Evolutionary conservation across 495 filamentous ascomycete species (phyloP).

Genomic region (Halenospora varia): DNA sequence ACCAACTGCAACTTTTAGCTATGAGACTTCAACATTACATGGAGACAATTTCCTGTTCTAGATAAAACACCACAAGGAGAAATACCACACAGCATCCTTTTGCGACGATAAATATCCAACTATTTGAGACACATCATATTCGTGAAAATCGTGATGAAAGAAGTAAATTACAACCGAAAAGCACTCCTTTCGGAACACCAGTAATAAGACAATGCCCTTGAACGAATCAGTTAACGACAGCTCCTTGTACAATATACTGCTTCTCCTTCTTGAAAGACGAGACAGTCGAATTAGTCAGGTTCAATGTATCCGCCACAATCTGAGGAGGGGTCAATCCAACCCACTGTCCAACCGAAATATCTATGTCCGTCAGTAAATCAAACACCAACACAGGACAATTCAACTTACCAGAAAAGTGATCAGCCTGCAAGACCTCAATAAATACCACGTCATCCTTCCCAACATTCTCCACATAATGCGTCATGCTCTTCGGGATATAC

Average conservation of each 20-base stretch:
- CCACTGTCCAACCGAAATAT: constrained; percentile 63
- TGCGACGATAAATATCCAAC: too few species aligned
- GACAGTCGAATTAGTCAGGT: constrained; percentile 51
- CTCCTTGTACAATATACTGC: constrained; percentile 30
- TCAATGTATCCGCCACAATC: constrained; percentile 60
- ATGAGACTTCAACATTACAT: too few species aligned
- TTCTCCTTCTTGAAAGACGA: constrained; percentile 56
- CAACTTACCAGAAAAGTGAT: constrained; percentile 43
- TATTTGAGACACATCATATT: too few species aligned
- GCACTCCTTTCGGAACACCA: too few species aligned
- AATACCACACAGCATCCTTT: too few species aligned
- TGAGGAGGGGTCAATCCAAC: constrained; percentile 60
- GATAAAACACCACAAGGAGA: too few species aligned
- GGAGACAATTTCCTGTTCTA: too few species aligned
- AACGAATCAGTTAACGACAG: constrained; percentile 44
- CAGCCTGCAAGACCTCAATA: constrained; percentile 66
- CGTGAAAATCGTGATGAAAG: too few species aligned
- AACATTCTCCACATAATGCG: constrained; percentile 76
- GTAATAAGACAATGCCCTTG: too few species aligned
- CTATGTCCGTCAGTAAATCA: constrained; percentile 19
- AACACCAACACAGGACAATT: background rate
- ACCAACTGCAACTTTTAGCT: too few species aligned
- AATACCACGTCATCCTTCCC: constrained; percentile 66
- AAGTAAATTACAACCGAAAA: too few species aligned
- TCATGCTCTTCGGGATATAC: constrained; percentile 61